Evolutionary conservation across 1,284 basidiomycete genomes (phyloP).

Genomic region (Filobasidium uniguttulatum): DNA sequence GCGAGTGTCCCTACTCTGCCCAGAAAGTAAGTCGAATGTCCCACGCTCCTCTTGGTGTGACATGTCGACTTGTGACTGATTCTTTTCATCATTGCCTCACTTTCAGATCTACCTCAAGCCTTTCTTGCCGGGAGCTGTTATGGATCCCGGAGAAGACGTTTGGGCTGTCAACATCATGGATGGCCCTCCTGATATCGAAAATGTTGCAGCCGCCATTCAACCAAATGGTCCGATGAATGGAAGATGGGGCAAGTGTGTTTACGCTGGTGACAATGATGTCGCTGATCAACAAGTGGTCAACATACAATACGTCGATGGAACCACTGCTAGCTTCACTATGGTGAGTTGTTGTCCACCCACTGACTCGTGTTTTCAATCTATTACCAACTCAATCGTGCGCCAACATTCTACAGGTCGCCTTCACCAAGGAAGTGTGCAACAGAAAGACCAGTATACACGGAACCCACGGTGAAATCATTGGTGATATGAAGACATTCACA

Average conservation of each 20-base stretch:
- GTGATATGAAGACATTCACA: conserved; percentile 57
- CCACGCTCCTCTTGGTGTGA: not conserved
- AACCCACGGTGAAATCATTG: conserved; percentile 65
- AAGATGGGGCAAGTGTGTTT: conserved; percentile 54
- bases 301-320: conserved; percentile 60
- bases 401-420: not conserved
- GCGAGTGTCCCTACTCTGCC: conserved; percentile 65
- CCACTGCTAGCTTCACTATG: conserved; percentile 70
- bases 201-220: conserved; percentile 50
- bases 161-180: conserved; percentile 46
- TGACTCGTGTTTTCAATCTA: too few relatives aligned
- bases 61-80: too few relatives aligned
- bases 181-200: conserved; percentile 63
- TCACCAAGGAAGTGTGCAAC: conserved; percentile 47
- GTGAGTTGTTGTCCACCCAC: too few relatives aligned
- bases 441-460: conserved; percentile 66
- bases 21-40: conserved; percentile 48
- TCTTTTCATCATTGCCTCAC: too few relatives aligned
- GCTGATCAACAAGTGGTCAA: conserved; percentile 64
- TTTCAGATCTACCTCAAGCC: conserved; percentile 18
- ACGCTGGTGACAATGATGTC: conserved; percentile 66
- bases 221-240: conserved; percentile 47
- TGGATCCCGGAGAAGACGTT: conserved; percentile 2
- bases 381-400: too few relatives aligned
- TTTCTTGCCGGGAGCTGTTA: conserved; percentile 1